Evolutionary conservation across 78 protist genomes (phyloP), one percentile per base, ranked within the genome.

Genomic region (Dictyostelium capitatum): DNA sequence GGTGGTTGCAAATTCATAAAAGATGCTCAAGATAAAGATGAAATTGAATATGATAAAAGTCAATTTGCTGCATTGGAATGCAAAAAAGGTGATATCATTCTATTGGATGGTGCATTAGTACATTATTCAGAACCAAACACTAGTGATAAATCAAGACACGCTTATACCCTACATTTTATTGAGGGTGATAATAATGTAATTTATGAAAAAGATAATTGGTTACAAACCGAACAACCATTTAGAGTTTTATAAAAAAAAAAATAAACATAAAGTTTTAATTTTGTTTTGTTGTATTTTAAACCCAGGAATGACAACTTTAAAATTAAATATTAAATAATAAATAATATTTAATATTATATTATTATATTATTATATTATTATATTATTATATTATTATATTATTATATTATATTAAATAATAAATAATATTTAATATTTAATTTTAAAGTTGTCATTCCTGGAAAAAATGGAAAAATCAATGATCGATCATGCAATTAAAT

Each of bases 91-190:
- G 47, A 75, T 10, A 56, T 77, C 50, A 65, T 87, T 32, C 41
- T 87, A 54, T 77, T 87, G 12, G 80, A 87, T 51, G 93, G 93
- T 32, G n/a, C 80, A 19, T 47, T 59, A 0, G 79, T 87, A 30
- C 93, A 87, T 65, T 87, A 87, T 51, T 64, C 80, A 50, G 93
- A 87, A 51, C 93, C 93, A 57, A 87, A 87, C 53, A 77, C 30
- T 59, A 77, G 84, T 17, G 50, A 19, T 20, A 59, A 37, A 23
- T 87, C 93, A 87, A 77, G 93, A 51, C 81, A 87, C 48, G 93
- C 93, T 1, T 87, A 87, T 37, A 87, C 93, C 0, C 51, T 87
- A 4, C 93, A 87, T 50, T 87, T 87, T 79, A 87, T 87, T 32
- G 93, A 87, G 77, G 93, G 93, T 50, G 84, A 87, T 64, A 74